phyloP scores from a whole-genome alignment of 805 yeast genomes.

The Geotrichum ghanense region DNA sequence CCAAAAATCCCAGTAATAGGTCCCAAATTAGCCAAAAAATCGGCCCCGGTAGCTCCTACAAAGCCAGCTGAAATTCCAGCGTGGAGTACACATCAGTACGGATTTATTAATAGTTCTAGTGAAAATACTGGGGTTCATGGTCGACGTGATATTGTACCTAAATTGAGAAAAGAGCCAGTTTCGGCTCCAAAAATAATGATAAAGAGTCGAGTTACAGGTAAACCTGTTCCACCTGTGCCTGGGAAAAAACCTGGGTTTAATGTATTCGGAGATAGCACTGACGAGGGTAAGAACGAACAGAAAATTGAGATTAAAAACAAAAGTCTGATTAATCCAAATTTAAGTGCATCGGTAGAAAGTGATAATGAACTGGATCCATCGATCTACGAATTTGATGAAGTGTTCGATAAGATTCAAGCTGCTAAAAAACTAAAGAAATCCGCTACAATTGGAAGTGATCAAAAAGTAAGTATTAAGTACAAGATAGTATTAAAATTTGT shows the following conservation, averaged over 20 bases:
- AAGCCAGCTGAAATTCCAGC: conserved; percentile 36
- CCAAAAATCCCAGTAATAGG: conserved; percentile 43
- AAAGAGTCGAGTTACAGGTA: conserved; percentile 3
- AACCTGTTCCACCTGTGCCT: conserved; percentile 3
- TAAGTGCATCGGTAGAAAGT: no score
- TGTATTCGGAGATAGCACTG: conserved; percentile 1
- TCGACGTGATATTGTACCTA: conserved; percentile 34
- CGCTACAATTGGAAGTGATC: conserved; percentile 10
- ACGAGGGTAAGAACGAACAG: conserved; percentile 6
- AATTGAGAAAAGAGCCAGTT: conserved; percentile 10
- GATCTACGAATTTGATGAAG: conserved; percentile 35
- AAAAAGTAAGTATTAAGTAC: not conserved
- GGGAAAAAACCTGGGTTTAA: conserved; percentile 3
- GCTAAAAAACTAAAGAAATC: conserved; percentile 13
- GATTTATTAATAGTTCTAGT: conserved; percentile 48
- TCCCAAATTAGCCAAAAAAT: conserved; percentile 33
- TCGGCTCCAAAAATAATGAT: conserved; percentile 13
- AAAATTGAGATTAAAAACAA: conserved; percentile 7
- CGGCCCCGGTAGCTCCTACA: conserved; percentile 34
- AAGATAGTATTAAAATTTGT: conserved; percentile 1
- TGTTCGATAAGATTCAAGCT: conserved; percentile 33
- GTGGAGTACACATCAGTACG: conserved; percentile 53
- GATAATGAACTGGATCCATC: conserved; percentile 9
- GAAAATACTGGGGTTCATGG: conserved; percentile 41
- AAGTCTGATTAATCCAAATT: conserved; percentile 3